Percentiles rank a stretch among this genome's conserved stretches.
Conservation (phyloP, 768 basidiomycete species). For the Amanita exitialis region DNA sequence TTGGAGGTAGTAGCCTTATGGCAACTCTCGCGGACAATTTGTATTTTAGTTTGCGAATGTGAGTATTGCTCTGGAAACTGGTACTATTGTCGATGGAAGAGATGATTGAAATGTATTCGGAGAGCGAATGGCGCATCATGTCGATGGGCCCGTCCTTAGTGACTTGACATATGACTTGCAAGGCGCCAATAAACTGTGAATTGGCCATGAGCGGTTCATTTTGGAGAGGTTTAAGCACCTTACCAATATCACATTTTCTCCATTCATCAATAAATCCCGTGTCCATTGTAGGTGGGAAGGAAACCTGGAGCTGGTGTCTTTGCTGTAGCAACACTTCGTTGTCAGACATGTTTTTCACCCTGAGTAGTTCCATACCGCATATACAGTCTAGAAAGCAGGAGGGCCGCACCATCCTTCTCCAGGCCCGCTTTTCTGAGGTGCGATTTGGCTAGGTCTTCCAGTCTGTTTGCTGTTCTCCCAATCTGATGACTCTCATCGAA, state of each 20-base stretch:
- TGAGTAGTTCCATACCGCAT: slow-evolving; percentile 42
- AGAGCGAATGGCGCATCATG: slow-evolving; percentile 33
- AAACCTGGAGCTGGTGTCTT: slow-evolving; percentile 44
- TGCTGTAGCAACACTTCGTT: slow-evolving; percentile 25
- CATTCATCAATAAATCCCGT: slow-evolving; percentile 22
- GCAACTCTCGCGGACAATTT: slow-evolving; percentile 64
- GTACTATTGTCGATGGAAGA: slow-evolving; percentile 28
- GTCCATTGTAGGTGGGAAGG: slow-evolving; percentile 43
- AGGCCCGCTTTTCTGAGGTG: slow-evolving; percentile 64
- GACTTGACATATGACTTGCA: slow-evolving; percentile 65
- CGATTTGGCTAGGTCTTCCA: slow-evolving; percentile 50
- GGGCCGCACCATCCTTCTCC: slow-evolving; percentile 75
- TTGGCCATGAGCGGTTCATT: neutral
- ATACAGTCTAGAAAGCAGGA: slow-evolving; percentile 76
- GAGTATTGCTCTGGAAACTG: slow-evolving; percentile 41
- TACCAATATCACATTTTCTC: slow-evolving; percentile 44
- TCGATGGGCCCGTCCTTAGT: slow-evolving; percentile 52
- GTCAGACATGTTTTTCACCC: neutral
- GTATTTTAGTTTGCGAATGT: slow-evolving; percentile 56
- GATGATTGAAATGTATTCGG: slow-evolving; percentile 35
- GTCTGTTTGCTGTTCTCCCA: slow-evolving; percentile 41
- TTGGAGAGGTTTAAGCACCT: slow-evolving; percentile 10
- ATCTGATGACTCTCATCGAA: slow-evolving; percentile 57
- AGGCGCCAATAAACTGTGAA: slow-evolving; percentile 51
- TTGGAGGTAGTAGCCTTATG: slow-evolving; percentile 49